Percentiles rank a stretch among this genome's conserved stretches.
Evolutionary conservation across 2,329 filamentous ascomycete species (phyloP).

Genomic region (Arthrobotrys conoides): DNA sequence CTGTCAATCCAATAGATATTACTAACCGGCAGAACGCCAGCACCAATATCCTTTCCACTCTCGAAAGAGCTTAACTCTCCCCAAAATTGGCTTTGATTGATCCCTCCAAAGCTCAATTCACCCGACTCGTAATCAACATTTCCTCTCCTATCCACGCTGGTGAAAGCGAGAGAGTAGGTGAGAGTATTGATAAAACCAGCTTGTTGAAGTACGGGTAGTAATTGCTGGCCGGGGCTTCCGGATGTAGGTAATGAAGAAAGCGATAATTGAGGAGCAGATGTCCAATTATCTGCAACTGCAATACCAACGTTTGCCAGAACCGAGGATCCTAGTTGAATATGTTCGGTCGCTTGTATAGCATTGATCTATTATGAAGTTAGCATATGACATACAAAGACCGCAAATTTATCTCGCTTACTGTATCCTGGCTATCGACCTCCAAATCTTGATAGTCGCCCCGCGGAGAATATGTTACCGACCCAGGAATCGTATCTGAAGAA

Average conservation of each 20-base stretch:
- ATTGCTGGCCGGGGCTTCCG: constrained; percentile 35
- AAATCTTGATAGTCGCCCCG: constrained; percentile 32
- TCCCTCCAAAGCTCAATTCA: constrained; percentile 41
- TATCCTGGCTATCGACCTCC: constrained; percentile 22
- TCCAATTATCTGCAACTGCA: constrained; percentile 41
- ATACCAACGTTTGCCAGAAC: constrained; percentile 42
- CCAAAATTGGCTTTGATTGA: constrained; percentile 46
- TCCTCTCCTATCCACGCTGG: constrained; percentile 23
- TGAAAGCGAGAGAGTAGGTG: constrained; percentile 47
- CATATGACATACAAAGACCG: background rate
- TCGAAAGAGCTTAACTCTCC: constrained; percentile 36
- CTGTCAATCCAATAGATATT: constrained; percentile 50
- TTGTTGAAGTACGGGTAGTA: constrained; percentile 39
- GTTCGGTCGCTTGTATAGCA: constrained; percentile 38
- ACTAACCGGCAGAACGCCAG: constrained; percentile 37
- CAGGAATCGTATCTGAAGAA: constrained; percentile 40
- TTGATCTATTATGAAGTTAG: constrained; percentile 41
- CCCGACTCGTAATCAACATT: constrained; percentile 35
- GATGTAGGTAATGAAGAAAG: constrained; percentile 10
- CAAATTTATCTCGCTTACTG: constrained; percentile 12
- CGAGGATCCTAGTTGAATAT: constrained; percentile 16
- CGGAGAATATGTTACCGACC: constrained; percentile 47
- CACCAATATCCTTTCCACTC: background rate
- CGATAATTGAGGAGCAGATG: constrained; percentile 43
- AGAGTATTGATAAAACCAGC: constrained; percentile 42